Percentiles rank a stretch among this genome's conserved stretches.
These are phyloP conservation scores for Phytopythium litorale DNA, from an alignment of 352 stramenopile genomes.

Conservation along the genomic window DNA sequence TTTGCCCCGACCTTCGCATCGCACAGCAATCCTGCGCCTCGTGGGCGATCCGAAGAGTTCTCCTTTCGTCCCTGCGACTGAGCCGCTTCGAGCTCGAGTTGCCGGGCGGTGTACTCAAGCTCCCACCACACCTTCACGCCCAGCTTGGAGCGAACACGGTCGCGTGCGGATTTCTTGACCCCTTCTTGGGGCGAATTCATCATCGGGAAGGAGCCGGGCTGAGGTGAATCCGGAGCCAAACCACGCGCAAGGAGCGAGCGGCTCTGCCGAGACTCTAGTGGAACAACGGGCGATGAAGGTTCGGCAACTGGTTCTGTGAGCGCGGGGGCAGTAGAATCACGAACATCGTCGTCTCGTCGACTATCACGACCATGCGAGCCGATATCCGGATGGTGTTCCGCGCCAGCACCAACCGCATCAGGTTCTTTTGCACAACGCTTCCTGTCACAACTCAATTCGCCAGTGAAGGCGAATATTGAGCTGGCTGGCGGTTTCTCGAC, in stretches of 20 bases:
- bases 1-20: background rate
- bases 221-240: background rate
- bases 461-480: background rate
- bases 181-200: background rate
- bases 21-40: background rate
- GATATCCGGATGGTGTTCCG: background rate
- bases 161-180: conserved; percentile 3
- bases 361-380: background rate
- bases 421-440: background rate
- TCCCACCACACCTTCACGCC: conserved; percentile 64
- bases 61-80: conserved; percentile 3
- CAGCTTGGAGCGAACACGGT: conserved; percentile 26
- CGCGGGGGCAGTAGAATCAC: background rate
- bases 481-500: background rate
- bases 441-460: background rate
- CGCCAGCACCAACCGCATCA: no score
- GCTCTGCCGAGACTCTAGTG: background rate
- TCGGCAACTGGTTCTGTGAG: background rate
- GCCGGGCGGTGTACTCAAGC: conserved; percentile 46
- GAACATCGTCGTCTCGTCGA: background rate
- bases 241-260: background rate
- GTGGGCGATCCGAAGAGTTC: background rate
- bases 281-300: background rate
- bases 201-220: no score
- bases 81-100: conserved; percentile 20